A percentile compares a stretch with the other conserved stretches of the same genome.
Evolutionary conservation across 345 rosid genomes (phyloP).

Genomic region (Brassica rapa): DNA sequence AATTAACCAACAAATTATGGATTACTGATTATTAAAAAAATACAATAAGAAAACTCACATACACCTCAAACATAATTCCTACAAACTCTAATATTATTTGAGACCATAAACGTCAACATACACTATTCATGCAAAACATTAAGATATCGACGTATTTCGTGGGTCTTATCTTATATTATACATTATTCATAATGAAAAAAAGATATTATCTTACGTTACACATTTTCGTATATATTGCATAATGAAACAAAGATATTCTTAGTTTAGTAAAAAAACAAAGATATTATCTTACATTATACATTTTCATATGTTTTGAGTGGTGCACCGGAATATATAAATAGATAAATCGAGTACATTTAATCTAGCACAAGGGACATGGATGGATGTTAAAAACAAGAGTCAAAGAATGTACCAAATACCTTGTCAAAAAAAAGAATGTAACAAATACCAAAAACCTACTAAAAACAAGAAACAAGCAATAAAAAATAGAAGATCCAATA

Average conservation of each 20-base stretch:
- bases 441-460: constrained; percentile 29
- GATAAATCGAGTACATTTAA: constrained; percentile 36
- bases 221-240: constrained; percentile 14
- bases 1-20: too few species aligned
- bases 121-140: not conserved
- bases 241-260: not conserved
- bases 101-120: too few species aligned
- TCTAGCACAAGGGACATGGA: constrained; percentile 45
- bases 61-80: too few species aligned
- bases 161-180: not conserved
- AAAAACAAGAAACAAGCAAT: constrained; percentile 22
- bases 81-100: too few species aligned
- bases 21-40: too few species aligned
- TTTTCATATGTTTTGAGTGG: constrained; percentile 15
- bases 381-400: constrained; percentile 30
- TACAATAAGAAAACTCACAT: too few species aligned
- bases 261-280: not conserved
- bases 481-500: constrained; percentile 18
- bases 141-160: not conserved
- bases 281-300: constrained; percentile 7
- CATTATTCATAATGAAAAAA: not conserved
- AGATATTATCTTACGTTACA: constrained; percentile 4
- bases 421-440: constrained; percentile 34
- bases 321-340: constrained; percentile 15
- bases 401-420: constrained; percentile 39